phyloP scores from a whole-genome alignment of 2,329 filamentous ascomycete species.

The Stagonosporopsis tanaceti region DNA sequence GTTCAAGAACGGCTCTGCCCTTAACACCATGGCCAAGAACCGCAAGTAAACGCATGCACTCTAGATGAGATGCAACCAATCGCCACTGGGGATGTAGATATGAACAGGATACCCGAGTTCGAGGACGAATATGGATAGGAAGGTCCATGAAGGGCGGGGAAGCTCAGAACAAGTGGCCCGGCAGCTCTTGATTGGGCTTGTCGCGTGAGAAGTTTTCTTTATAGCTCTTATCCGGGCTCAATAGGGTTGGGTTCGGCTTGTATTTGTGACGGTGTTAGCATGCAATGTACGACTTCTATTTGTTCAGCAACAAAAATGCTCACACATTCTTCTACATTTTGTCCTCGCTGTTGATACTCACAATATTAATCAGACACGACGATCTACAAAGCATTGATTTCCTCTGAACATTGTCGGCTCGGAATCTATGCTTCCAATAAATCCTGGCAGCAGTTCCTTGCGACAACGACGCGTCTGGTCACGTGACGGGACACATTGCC shows the following conservation, averaged over 20 bases:
- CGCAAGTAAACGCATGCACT: constrained; percentile 31
- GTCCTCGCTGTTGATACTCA: no score
- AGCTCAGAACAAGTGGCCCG: constrained; percentile 28
- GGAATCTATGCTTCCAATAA: no score
- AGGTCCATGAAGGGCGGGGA: constrained; percentile 30
- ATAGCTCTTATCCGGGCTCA: constrained; percentile 38
- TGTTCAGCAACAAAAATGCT: constrained; percentile 23
- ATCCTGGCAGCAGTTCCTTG: no score
- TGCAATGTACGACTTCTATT: constrained; percentile 47
- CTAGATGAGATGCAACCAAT: constrained; percentile 20
- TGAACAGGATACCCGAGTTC: constrained; percentile 33
- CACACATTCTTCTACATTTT: background rate
- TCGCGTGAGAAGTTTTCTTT: constrained; percentile 38
- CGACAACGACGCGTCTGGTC: background rate
- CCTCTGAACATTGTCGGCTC: no score
- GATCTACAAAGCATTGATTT: no score
- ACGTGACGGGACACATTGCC: constrained; percentile 9
- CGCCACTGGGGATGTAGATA: constrained; percentile 47
- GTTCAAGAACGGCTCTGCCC: constrained; percentile 97
- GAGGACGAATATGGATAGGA: constrained; percentile 28
- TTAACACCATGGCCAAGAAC: constrained; percentile 97
- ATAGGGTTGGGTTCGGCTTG: constrained; percentile 44
- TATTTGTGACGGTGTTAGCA: constrained; percentile 50
- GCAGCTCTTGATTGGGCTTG: constrained; percentile 25
- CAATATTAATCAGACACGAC: no score